A percentile compares a stretch with the other conserved stretches of the same genome.
Conservation (phyloP, 768 basidiomycete genomes). For the Macrocybe gigantea region DNA sequence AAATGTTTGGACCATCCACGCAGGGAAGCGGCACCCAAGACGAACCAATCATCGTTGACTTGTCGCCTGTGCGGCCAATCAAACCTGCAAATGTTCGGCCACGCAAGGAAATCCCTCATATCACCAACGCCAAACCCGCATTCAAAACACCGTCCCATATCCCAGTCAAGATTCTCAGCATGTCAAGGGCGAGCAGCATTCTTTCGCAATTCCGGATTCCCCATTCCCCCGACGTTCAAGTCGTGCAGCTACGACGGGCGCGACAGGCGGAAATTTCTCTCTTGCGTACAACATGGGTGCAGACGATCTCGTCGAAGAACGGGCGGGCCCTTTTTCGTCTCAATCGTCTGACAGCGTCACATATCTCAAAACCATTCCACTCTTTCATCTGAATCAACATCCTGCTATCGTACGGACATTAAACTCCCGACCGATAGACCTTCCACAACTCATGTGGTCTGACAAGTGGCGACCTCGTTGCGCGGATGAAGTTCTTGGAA, state of each 20-base stretch:
- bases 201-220: constrained; percentile 16
- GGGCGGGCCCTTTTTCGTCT: too few species aligned
- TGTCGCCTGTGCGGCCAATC: constrained; percentile 28
- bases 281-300: too few species aligned
- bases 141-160: constrained; percentile 28
- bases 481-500: constrained; percentile 75
- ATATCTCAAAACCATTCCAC: constrained; percentile 19
- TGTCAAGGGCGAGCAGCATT: constrained; percentile 50
- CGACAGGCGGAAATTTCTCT: too few species aligned
- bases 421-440: neutral
- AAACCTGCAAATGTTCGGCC: constrained; percentile 6
- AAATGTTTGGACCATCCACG: neutral
- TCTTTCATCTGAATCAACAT: constrained; percentile 31
- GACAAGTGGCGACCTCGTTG: constrained; percentile 71
- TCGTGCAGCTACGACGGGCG: constrained; percentile 1
- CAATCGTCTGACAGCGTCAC: constrained; percentile 2
- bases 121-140: neutral
- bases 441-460: constrained; percentile 49
- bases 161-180: constrained; percentile 52
- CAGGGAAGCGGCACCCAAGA: constrained; percentile 26
- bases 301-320: too few species aligned
- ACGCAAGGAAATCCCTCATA: constrained; percentile 11
- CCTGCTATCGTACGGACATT: constrained; percentile 45
- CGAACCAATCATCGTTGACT: constrained; percentile 39
- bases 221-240: constrained; percentile 7